Conservation (phyloP, 192 early-diverging fungal species). For the Mortierella antarctica region DNA sequence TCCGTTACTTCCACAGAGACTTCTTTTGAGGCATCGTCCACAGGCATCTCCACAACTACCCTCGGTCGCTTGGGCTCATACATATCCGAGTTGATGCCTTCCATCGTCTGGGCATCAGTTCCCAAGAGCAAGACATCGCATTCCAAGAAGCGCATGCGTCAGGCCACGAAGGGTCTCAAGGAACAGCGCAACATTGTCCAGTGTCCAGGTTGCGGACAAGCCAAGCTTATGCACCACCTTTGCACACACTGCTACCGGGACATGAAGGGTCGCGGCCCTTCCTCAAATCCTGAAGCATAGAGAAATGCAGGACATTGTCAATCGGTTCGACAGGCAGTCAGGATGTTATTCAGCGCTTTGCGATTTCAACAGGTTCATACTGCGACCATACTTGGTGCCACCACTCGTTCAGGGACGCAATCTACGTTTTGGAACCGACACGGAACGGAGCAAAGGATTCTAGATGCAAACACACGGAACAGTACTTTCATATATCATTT, state of each 20-base stretch:
- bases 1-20: background rate
- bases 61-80: slow-evolving; percentile 49
- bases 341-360: no score
- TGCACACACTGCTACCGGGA: slow-evolving; percentile 81
- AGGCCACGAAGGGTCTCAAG: slow-evolving; percentile 80
- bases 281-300: slow-evolving; percentile 32
- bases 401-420: no score
- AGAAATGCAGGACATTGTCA: background rate
- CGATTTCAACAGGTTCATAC: no score
- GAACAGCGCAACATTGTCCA: slow-evolving; percentile 73
- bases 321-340: background rate
- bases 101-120: slow-evolving; percentile 65
- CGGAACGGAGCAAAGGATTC: no score
- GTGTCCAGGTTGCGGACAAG: slow-evolving; percentile 82
- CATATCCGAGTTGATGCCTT: slow-evolving; percentile 48
- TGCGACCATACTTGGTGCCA: no score
- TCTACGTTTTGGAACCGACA: no score
- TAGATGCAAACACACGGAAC: no score
- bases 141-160: slow-evolving; percentile 88
- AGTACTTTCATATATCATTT: no score
- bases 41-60: slow-evolving; percentile 24
- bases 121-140: slow-evolving; percentile 96
- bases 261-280: slow-evolving; percentile 61
- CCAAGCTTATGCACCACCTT: slow-evolving; percentile 80
- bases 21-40: background rate